Evolutionary conservation across 106 monocot species (phyloP).

Genomic region (Gastrodia elata): DNA sequence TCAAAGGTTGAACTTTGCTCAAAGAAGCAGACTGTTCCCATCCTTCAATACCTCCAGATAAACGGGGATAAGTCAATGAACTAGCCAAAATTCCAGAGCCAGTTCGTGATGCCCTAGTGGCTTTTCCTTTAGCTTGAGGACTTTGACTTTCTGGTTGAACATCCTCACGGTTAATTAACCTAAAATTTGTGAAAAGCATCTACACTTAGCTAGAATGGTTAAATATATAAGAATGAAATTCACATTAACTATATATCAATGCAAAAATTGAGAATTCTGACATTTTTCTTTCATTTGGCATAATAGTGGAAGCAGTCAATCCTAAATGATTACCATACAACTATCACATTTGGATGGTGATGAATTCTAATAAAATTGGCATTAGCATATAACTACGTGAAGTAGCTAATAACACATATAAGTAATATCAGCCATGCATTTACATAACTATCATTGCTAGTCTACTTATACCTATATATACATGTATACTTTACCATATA

Average conservation of each 20-base stretch:
- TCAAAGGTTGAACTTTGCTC: slow-evolving; percentile 35
- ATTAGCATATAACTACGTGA: not conserved
- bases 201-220: not conserved
- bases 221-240: not conserved
- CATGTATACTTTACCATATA: too few relatives aligned
- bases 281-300: not conserved
- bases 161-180: slow-evolving; percentile 54
- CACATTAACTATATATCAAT: not conserved
- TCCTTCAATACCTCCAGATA: slow-evolving; percentile 41
- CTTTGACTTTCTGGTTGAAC: slow-evolving; percentile 44
- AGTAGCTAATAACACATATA: too few relatives aligned
- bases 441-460: too few relatives aligned
- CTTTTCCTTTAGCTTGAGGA: slow-evolving; percentile 58
- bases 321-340: not conserved
- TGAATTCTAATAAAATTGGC: not conserved
- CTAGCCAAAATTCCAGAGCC: slow-evolving; percentile 33
- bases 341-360: not conserved
- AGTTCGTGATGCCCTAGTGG: slow-evolving; percentile 59
- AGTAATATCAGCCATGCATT: too few relatives aligned
- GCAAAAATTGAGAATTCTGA: not conserved
- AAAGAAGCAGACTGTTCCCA: slow-evolving; percentile 46
- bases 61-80: slow-evolving; percentile 31
- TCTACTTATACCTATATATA: too few relatives aligned
- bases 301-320: not conserved
- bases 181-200: slow-evolving; percentile 12